These are phyloP conservation scores for Pythium dissimile DNA, from an alignment of 352 stramenopile species.

Conservation along the genomic window DNA sequence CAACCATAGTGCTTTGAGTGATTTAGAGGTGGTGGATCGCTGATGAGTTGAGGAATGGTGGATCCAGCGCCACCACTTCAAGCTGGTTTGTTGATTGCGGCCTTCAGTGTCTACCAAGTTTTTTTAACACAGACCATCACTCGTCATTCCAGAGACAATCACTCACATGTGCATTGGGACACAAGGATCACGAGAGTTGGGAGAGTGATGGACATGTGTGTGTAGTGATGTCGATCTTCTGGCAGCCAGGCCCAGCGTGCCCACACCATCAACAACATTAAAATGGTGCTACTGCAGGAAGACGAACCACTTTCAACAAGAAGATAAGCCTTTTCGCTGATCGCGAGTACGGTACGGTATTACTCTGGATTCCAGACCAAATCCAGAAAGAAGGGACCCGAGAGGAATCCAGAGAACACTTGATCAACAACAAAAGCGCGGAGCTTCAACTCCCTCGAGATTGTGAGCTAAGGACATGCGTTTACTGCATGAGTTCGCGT, in stretches of 20 bases:
- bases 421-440: too few species aligned
- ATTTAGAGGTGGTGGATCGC: background rate
- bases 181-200: background rate
- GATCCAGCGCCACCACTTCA: too few species aligned
- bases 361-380: too few species aligned
- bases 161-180: constrained; percentile 2
- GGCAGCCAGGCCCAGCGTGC: background rate
- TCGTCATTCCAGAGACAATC: constrained; percentile 6
- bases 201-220: background rate
- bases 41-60: constrained; percentile 12
- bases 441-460: too few species aligned
- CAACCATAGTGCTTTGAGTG: constrained; percentile 5
- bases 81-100: background rate
- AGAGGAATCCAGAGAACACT: too few species aligned
- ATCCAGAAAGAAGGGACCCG: too few species aligned
- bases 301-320: background rate
- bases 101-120: too few species aligned
- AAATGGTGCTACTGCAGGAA: background rate
- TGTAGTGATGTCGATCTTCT: constrained; percentile 1
- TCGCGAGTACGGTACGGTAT: too few species aligned
- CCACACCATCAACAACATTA: too few species aligned
- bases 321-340: background rate
- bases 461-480: too few species aligned
- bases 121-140: constrained; percentile 1
- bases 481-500: too few species aligned